A percentile compares a stretch with the other conserved stretches of the same genome.
phyloP scores from a whole-genome alignment of 352 stramenopile genomes.

The Phytophthora sp. region DNA sequence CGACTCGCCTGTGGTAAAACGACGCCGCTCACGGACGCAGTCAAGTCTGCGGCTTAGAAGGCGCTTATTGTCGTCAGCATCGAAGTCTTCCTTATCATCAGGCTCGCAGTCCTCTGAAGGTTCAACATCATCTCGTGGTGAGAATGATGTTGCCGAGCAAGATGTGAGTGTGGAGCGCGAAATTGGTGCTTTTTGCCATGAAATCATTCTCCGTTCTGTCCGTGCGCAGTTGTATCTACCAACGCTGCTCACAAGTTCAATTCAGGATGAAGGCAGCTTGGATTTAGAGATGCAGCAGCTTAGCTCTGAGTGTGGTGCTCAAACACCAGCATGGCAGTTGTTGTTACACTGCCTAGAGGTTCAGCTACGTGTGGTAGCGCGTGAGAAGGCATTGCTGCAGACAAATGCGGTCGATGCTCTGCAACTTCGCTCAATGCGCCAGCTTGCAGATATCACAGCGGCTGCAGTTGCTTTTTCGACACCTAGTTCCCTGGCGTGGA shows the following conservation, averaged over 20 bases:
- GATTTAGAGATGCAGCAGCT: slow-evolving; percentile 63
- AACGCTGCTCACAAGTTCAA: slow-evolving; percentile 48
- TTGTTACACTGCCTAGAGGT: slow-evolving; percentile 63
- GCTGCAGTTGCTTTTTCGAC: slow-evolving; percentile 49
- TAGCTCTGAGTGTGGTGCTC: slow-evolving; percentile 41
- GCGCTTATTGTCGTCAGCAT: slow-evolving; percentile 35
- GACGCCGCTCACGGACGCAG: slow-evolving; percentile 43
- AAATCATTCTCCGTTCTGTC: slow-evolving; percentile 56
- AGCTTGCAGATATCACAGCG: slow-evolving; percentile 51
- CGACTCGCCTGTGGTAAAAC: slow-evolving; percentile 43
- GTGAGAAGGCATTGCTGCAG: slow-evolving; percentile 45
- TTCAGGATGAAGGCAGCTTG: slow-evolving; percentile 50
- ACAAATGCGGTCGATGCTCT: slow-evolving; percentile 44
- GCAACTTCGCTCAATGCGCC: slow-evolving; percentile 65
- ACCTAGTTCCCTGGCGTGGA: slow-evolving; percentile 49
- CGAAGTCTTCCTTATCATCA: slow-evolving; percentile 40
- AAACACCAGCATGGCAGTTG: slow-evolving; percentile 61
- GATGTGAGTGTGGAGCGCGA: slow-evolving; percentile 42
- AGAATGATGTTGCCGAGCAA: slow-evolving; percentile 24
- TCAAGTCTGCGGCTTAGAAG: slow-evolving; percentile 44
- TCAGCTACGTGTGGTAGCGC: slow-evolving; percentile 56
- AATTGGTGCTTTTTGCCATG: slow-evolving; percentile 60
- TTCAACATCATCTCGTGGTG: slow-evolving; percentile 10
- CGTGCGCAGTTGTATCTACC: slow-evolving; percentile 56
- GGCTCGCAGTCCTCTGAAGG: slow-evolving; percentile 21